Evolutionary conservation across 352 stramenopile genomes (phyloP).

Genomic region (Aphanomyces stellatus): DNA sequence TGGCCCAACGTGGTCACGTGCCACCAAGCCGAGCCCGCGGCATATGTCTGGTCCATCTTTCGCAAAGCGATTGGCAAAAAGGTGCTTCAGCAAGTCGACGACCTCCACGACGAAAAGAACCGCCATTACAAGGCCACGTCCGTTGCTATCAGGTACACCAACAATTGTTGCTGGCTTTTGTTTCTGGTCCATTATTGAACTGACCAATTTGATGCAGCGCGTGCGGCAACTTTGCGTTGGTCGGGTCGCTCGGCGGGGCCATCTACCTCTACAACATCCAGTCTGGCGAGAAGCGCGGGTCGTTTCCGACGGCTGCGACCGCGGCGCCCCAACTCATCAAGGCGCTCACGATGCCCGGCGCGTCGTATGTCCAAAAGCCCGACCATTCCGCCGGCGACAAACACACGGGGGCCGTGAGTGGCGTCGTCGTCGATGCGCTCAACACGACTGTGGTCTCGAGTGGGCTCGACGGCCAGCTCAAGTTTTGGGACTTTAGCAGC

Average conservation of each 20-base stretch:
- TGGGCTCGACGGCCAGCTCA: constrained; percentile 80
- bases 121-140: constrained; percentile 59
- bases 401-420: constrained; percentile 76
- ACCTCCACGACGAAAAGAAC: constrained; percentile 47
- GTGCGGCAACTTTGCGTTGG: constrained; percentile 94
- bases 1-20: constrained; percentile 94
- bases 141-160: constrained; percentile 43
- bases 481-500: constrained; percentile 87
- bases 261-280: constrained; percentile 97
- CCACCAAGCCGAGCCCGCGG: constrained; percentile 87
- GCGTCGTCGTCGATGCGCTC: constrained; percentile 80
- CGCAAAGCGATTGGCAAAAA: constrained; percentile 89
- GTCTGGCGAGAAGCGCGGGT: constrained; percentile 85
- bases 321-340: constrained; percentile 55
- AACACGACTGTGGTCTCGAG: constrained; percentile 75
- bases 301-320: constrained; percentile 79
- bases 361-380: constrained; percentile 23
- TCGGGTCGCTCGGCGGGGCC: constrained; percentile 85
- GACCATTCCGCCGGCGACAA: constrained; percentile 24
- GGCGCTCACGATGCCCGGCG: constrained; percentile 50
- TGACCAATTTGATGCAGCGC: constrained; percentile 26
- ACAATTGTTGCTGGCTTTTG: not conserved
- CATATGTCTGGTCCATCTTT: constrained; percentile 93
- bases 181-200: not conserved
- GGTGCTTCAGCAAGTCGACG: constrained; percentile 84